phyloP scores from a whole-genome alignment of 225 moss, liverwort and hornwort species.

The Marchantia paleacea region DNA sequence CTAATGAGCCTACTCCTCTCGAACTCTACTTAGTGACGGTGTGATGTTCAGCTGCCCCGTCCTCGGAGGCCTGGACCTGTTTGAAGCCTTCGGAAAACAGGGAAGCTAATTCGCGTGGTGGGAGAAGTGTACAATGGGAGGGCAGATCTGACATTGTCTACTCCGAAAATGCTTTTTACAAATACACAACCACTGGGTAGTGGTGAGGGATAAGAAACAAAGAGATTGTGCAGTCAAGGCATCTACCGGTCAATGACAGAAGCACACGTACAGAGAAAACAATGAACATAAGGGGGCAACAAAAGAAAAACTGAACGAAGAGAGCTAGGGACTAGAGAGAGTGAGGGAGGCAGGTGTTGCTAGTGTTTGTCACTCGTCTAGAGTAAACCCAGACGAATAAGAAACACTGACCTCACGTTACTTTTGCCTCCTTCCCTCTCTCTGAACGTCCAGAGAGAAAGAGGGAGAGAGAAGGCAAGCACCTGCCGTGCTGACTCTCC shows the following conservation, averaged over 20 bases:
- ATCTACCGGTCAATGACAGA: background rate
- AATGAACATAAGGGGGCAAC: background rate
- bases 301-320: slow-evolving; percentile 23
- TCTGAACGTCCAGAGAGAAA: slow-evolving; percentile 87
- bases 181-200: background rate
- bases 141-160: slow-evolving; percentile 12
- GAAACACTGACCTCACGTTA: slow-evolving; percentile 42
- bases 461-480: slow-evolving; percentile 97
- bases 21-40: background rate
- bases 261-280: background rate
- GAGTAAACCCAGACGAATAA: slow-evolving; percentile 35
- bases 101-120: background rate
- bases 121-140: slow-evolving; percentile 9
- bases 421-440: slow-evolving; percentile 82
- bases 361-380: slow-evolving; percentile 45
- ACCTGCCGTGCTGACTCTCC: slow-evolving; percentile 60
- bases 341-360: slow-evolving; percentile 85
- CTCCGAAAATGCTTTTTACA: background rate
- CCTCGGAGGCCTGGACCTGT: background rate
- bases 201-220: background rate
- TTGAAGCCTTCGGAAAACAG: background rate
- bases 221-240: background rate
- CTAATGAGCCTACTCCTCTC: background rate
- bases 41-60: background rate
- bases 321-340: slow-evolving; percentile 94